These are phyloP conservation scores for Cladophialophora psammophila DNA, from an alignment of 2,329 filamentous ascomycete species.

Conservation along the genomic window DNA sequence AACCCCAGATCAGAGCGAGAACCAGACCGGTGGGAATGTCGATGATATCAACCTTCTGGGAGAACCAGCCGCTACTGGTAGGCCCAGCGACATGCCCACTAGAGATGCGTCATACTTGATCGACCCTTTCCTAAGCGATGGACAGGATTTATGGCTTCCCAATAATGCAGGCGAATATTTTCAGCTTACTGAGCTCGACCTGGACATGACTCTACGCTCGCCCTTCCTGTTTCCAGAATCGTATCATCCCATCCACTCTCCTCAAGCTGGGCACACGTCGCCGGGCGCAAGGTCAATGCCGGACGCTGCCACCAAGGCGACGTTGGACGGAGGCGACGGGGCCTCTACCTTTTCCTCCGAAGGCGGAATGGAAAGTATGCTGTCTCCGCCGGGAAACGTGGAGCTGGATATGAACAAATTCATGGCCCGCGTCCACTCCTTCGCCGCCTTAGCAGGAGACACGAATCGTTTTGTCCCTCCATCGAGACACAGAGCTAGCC, in stretches of 20 bases:
- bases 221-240: neutral
- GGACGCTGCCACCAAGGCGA: neutral
- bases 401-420: neutral
- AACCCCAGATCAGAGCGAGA: neutral
- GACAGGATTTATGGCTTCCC: neutral
- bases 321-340: neutral
- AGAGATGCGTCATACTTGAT: neutral
- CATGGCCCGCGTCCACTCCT: slow-evolving; percentile 1
- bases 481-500: neutral
- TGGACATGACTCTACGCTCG: neutral
- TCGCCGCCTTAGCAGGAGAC: neutral
- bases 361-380: neutral
- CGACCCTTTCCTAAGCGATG: neutral
- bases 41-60: neutral
- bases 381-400: neutral
- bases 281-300: neutral
- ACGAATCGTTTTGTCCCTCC: neutral
- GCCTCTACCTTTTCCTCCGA: neutral
- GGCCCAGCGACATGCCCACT: neutral
- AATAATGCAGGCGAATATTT: neutral
- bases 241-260: neutral
- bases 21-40: neutral
- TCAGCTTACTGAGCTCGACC: neutral
- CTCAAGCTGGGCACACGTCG: neutral
- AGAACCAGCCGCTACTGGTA: neutral